These are phyloP conservation scores for Populus trichocarpa DNA, from an alignment of 441 rosid genomes.

Conservation along the genomic window DNA sequence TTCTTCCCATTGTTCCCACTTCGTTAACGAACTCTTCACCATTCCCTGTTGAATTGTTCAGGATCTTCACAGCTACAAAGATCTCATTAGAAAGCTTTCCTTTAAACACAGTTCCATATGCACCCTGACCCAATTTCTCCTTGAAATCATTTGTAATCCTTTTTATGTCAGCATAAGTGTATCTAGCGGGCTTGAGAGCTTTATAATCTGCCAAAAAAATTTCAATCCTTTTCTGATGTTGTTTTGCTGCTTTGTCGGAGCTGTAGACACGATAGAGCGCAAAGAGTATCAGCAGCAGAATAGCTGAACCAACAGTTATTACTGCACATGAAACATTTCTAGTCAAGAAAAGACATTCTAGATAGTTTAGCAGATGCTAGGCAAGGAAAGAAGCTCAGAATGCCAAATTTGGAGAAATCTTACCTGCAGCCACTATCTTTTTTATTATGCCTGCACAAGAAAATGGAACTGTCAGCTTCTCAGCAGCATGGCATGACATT, in stretches of 20 bases:
- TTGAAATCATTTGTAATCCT: conserved; percentile 27
- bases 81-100: conserved; percentile 32
- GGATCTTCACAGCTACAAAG: conserved; percentile 25
- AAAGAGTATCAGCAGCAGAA: not conserved
- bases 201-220: conserved; percentile 28
- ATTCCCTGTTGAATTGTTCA: conserved; percentile 17
- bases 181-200: conserved; percentile 30
- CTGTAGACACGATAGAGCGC: not conserved
- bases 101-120: conserved; percentile 35
- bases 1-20: conserved; percentile 26
- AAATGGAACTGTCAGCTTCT: not conserved
- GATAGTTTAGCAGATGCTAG: not conserved
- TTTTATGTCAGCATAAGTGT: conserved; percentile 26
- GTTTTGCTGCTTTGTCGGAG: conserved; percentile 15
- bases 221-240: conserved; percentile 16
- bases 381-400: not conserved
- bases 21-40: conserved; percentile 30
- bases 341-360: too few relatives aligned
- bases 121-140: conserved; percentile 32
- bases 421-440: conserved; percentile 1
- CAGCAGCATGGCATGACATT: not conserved
- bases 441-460: not conserved
- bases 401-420: not conserved
- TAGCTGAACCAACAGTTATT: not conserved
- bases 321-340: not conserved